A percentile compares a stretch with the other conserved stretches of the same genome.
Conservation (phyloP, 2,329 filamentous ascomycete genomes). For the Amauroascus verrucosus region DNA sequence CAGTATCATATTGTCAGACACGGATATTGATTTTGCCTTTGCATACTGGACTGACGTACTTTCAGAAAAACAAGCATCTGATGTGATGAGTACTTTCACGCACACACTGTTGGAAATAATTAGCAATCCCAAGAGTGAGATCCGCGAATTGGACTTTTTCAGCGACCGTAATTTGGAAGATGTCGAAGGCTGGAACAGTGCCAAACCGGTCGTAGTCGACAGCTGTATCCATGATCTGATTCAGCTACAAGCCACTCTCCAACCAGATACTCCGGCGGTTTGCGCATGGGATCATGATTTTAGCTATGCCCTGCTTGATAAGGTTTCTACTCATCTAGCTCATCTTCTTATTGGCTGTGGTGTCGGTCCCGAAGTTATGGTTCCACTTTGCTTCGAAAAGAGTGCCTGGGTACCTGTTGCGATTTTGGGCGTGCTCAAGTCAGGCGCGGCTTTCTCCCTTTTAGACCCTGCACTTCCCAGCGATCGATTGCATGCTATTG, state of each 20-base stretch:
- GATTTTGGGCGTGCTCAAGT: constrained; percentile 16
- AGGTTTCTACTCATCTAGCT: constrained; percentile 17
- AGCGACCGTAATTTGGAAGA: background rate
- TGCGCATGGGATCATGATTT: constrained; percentile 19
- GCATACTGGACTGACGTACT: background rate
- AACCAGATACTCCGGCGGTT: constrained; percentile 14
- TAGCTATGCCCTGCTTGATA: constrained; percentile 16
- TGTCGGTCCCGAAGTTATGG: constrained; percentile 10
- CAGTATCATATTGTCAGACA: constrained; percentile 13
- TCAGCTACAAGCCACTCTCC: constrained; percentile 2
- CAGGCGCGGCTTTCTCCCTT: constrained; percentile 15
- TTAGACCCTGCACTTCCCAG: constrained; percentile 13
- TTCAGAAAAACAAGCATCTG: background rate
- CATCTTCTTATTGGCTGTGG: constrained; percentile 1
- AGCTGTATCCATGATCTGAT: constrained; percentile 17
- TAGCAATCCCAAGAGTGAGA: background rate
- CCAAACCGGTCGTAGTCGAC: constrained; percentile 4
- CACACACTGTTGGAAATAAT: constrained; percentile 13
- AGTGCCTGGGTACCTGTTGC: constrained; percentile 14
- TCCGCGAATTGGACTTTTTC: constrained; percentile 10
- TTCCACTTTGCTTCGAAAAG: constrained; percentile 17
- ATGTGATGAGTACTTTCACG: background rate
- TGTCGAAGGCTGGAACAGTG: constrained; percentile 2
- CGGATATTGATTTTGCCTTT: constrained; percentile 11
- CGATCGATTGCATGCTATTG: constrained; percentile 11